These are phyloP conservation scores for Venturia effusa DNA, from an alignment of 2,329 filamentous ascomycete species.

Conservation along the genomic window DNA sequence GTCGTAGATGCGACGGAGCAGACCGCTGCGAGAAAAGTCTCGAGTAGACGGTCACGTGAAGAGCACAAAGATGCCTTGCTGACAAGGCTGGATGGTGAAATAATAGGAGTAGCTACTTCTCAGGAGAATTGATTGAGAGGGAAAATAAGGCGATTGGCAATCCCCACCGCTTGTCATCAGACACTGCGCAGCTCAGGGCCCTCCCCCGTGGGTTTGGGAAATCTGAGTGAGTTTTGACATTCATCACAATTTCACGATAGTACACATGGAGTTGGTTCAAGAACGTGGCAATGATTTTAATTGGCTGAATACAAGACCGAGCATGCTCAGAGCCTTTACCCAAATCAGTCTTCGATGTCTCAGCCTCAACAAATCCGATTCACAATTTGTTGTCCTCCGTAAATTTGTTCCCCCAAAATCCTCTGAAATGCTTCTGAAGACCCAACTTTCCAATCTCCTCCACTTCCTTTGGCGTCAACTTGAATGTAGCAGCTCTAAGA, in stretches of 20 bases:
- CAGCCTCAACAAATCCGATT: background rate
- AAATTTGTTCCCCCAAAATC: constrained; percentile 13
- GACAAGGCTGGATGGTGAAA: background rate
- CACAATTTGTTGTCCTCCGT: constrained; percentile 8
- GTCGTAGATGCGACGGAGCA: background rate
- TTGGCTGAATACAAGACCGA: too few relatives aligned
- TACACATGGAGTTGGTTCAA: too few relatives aligned
- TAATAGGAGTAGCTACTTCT: background rate
- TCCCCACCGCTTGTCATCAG: too few relatives aligned
- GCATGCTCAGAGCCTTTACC: too few relatives aligned
- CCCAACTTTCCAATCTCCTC: constrained; percentile 40
- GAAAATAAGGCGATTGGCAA: too few relatives aligned
- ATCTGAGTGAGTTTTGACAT: too few relatives aligned
- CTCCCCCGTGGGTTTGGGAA: too few relatives aligned
- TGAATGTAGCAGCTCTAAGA: constrained; percentile 44
- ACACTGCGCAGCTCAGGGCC: too few relatives aligned
- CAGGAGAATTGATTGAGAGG: too few relatives aligned
- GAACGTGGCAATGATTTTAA: too few relatives aligned
- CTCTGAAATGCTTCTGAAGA: constrained; percentile 34
- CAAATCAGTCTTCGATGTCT: too few relatives aligned
- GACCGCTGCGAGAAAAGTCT: background rate
- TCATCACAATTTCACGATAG: too few relatives aligned
- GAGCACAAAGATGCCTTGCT: background rate
- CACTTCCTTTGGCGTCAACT: constrained; percentile 47
- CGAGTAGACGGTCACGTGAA: background rate